A percentile compares a stretch with the other conserved stretches of the same genome.
phyloP scores from a whole-genome alignment of 2,329 filamentous ascomycete genomes.

The Ilyonectria destructans region DNA sequence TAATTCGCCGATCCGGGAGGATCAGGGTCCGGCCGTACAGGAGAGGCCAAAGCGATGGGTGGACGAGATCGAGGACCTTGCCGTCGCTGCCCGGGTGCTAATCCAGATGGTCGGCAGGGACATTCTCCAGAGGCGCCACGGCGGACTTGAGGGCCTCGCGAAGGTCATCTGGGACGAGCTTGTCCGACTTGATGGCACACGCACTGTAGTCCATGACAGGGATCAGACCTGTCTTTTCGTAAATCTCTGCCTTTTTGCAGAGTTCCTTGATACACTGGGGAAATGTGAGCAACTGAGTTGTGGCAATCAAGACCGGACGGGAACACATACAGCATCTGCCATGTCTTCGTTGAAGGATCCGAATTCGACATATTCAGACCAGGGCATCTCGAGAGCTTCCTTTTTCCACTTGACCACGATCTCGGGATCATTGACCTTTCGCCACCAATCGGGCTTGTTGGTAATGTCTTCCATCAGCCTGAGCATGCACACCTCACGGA shows the following conservation, averaged over 20 bases:
- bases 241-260: conserved; percentile 52
- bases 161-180: conserved; percentile 45
- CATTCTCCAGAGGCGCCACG: conserved; percentile 65
- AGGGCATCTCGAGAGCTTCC: conserved; percentile 52
- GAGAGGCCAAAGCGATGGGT: conserved; percentile 76
- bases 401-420: conserved; percentile 51
- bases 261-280: conserved; percentile 54
- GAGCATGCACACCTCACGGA: conserved; percentile 55
- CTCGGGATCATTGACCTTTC: conserved; percentile 48
- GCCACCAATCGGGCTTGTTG: conserved; percentile 56
- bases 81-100: conserved; percentile 74
- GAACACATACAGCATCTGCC: conserved; percentile 50
- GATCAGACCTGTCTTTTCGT: conserved; percentile 52
- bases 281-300: conserved; percentile 9
- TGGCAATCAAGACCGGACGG: too few species aligned
- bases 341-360: conserved; percentile 51
- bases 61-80: conserved; percentile 74
- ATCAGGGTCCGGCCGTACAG: conserved; percentile 65
- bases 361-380: conserved; percentile 42
- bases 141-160: conserved; percentile 59
- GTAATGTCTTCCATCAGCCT: conserved; percentile 53
- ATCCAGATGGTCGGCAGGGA: conserved; percentile 67
- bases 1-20: conserved; percentile 49
- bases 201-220: conserved; percentile 54
- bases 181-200: conserved; percentile 57